A percentile compares a stretch with the other conserved stretches of the same genome.
Conservation (phyloP, 306 rosid genomes). For the Urtica urens region DNA sequence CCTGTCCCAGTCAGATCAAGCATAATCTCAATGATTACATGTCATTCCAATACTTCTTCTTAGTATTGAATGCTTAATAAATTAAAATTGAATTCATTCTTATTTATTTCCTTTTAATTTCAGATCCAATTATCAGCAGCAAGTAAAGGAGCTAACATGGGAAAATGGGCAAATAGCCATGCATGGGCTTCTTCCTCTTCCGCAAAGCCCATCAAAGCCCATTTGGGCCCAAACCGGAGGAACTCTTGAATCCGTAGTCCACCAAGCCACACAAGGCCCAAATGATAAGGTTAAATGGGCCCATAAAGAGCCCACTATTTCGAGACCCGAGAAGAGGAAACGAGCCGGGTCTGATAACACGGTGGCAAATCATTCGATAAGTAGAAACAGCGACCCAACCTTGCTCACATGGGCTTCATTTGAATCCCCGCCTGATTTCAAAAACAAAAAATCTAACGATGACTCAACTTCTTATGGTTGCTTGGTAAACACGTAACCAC, state of each 20-base stretch:
- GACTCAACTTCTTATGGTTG: slow-evolving; percentile 34
- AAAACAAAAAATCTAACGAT: slow-evolving; percentile 33
- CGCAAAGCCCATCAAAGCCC: slow-evolving; percentile 28
- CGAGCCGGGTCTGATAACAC: slow-evolving; percentile 12
- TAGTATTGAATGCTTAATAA: neutral
- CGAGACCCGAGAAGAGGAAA: slow-evolving; percentile 19
- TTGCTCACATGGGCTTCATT: slow-evolving; percentile 39
- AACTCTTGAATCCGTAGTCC: slow-evolving; percentile 53
- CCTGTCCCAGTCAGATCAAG: no score
- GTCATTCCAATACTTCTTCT: no score
- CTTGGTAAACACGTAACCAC: slow-evolving; percentile 33
- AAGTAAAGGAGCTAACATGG: slow-evolving; percentile 42
- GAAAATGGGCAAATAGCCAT: slow-evolving; percentile 40
- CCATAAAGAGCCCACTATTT: slow-evolving; percentile 8
- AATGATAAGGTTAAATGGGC: slow-evolving; percentile 7
- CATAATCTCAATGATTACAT: no score
- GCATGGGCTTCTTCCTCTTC: slow-evolving; percentile 33
- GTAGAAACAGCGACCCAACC: slow-evolving; percentile 32
- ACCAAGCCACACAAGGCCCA: slow-evolving; percentile 35
- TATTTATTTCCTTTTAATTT: neutral
- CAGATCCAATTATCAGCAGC: slow-evolving; percentile 36
- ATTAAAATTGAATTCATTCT: neutral
- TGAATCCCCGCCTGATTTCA: slow-evolving; percentile 36
- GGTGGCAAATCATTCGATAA: slow-evolving; percentile 15
- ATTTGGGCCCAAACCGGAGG: slow-evolving; percentile 33